These are phyloP conservation scores for Pseudocercospora fijiensis DNA, from an alignment of 2,329 filamentous ascomycete species.

Conservation along the genomic window DNA sequence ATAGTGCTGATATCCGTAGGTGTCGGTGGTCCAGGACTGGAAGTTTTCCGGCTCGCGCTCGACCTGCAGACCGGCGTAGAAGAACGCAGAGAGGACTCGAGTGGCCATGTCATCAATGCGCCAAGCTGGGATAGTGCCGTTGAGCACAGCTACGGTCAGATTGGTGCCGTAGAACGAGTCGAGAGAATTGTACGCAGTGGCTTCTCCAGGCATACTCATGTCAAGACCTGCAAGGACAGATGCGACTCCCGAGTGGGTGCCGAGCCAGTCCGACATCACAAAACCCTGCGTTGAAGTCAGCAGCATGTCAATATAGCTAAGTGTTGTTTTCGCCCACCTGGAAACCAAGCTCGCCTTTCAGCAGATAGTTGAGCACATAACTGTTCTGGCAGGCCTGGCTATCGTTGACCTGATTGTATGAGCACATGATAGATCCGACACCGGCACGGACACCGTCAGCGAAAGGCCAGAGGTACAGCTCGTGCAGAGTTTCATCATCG, in stretches of 20 bases:
- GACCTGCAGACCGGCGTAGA: constrained; percentile 52
- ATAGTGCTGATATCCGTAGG: constrained; percentile 66
- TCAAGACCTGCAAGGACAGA: constrained; percentile 36
- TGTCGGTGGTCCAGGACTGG: constrained; percentile 50
- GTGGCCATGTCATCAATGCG: constrained; percentile 39
- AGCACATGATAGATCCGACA: constrained; percentile 77
- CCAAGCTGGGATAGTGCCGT: constrained; percentile 35
- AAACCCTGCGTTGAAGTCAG: constrained; percentile 20
- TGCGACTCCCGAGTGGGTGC: constrained; percentile 40
- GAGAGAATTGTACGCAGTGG: constrained; percentile 67
- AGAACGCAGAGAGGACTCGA: constrained; percentile 44
- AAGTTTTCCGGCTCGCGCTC: constrained; percentile 48
- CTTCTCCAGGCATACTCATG: constrained; percentile 58
- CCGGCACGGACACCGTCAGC: constrained; percentile 74
- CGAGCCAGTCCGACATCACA: constrained; percentile 53
- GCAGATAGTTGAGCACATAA: constrained; percentile 58
- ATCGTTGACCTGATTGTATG: constrained; percentile 70
- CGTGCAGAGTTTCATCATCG: constrained; percentile 71
- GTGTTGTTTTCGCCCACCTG: constrained; percentile 11
- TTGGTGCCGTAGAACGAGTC: constrained; percentile 56
- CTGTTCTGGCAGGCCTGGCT: constrained; percentile 67
- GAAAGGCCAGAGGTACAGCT: constrained; percentile 85
- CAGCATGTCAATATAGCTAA: neutral
- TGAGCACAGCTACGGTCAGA: constrained; percentile 36
- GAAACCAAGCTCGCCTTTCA: constrained; percentile 61